Evolutionary conservation across 257 asterid genomes (phyloP).

Genomic region (Forsythia viridissima): DNA sequence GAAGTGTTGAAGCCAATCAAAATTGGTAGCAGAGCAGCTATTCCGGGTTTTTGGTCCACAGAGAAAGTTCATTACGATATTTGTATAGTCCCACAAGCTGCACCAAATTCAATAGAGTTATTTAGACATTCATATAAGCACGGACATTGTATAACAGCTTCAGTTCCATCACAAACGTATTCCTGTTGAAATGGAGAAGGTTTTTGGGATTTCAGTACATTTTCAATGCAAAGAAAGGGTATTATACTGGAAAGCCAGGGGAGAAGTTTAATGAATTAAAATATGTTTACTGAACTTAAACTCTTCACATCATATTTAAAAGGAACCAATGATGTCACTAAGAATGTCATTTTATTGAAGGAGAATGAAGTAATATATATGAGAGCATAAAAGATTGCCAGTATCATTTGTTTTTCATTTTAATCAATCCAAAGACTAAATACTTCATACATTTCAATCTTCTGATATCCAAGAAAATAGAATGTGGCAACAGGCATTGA

Average conservation of each 20-base stretch:
- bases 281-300: neutral
- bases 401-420: neutral
- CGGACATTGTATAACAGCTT: neutral
- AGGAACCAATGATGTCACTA: neutral
- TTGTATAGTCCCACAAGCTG: slow-evolving; percentile 99
- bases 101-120: slow-evolving; percentile 32
- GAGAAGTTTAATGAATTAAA: neutral
- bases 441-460: neutral
- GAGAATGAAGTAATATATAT: neutral
- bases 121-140: slow-evolving; percentile 15
- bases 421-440: neutral
- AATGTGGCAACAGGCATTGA: neutral
- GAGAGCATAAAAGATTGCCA: neutral
- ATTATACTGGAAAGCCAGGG: neutral
- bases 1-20: slow-evolving; percentile 86
- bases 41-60: slow-evolving; percentile 59
- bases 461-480: neutral
- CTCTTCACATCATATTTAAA: neutral
- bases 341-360: neutral
- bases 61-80: slow-evolving; percentile 92
- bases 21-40: slow-evolving; percentile 48
- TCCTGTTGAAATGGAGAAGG: neutral
- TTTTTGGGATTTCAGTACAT: slow-evolving; percentile 14
- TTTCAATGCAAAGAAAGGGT: neutral
- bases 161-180: neutral